Base-by-base conservation (phyloP, 2,329 filamentous ascomycete species). In the Aspergillus puulaauensis region DNA sequence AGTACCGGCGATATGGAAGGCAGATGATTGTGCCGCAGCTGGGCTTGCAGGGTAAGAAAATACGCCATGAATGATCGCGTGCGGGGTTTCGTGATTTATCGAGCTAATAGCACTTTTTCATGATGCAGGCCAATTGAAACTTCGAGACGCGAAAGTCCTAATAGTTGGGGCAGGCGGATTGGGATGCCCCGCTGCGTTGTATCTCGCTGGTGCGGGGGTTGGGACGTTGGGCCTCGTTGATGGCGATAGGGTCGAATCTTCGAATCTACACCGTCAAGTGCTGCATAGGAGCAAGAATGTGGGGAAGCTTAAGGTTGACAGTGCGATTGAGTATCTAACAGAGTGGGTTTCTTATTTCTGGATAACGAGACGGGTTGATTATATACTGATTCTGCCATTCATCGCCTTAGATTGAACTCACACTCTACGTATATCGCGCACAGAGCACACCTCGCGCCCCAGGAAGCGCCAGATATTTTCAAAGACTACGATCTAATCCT, bases 261-360 rank as follows among this genome's bases (percentile, higher is more conserved):
- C 92, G 27, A 99, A 99, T 70, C 81, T 99, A 14, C 95, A 98
- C 77, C 87, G 95, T 0, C 95, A 99, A 75, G 86, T 98, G 51
- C 83, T 92, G 33, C 93, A 99, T 72, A 82, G 83, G 3, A 90
- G 86, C 0, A 77, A 79, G 3, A 84, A 85, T 52, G 85, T 96
- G 4, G 90, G 90, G 11, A 84, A 84, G 79, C 81, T 79, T 57
- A 98, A 98, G 75, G 91, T 95, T 3, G 85, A 91, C 55, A 96
- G 91, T 70, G 89, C 88, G 4, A 81, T 87, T 53, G 72, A 79
- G 15, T 86, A 82, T 66, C 72, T 90, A 4, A 77, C 75, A 65
- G 76, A 79, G 85, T 87, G 69, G 61, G 78, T 67, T 31, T 19
- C 27, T 19, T 14, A 19, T 27, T 2, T 2, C 9, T 14, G 15